phyloP scores from a whole-genome alignment of 495 filamentous ascomycete genomes.

The Amphirosellinia nigrospora region DNA sequence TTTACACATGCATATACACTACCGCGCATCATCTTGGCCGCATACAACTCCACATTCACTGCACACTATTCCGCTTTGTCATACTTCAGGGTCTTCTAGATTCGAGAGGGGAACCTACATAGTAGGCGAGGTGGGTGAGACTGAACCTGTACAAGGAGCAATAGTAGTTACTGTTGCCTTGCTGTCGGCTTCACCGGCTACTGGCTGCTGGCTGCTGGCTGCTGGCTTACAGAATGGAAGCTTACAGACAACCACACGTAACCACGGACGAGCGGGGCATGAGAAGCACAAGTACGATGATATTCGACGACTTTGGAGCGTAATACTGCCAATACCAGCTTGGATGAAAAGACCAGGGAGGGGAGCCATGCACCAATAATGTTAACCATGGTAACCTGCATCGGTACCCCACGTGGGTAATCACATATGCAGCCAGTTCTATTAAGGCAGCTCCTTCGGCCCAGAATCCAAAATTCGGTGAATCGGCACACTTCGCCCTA shows the following conservation, averaged over 20 bases:
- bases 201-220: too few species aligned
- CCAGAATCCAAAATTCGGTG: background rate
- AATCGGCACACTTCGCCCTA: slow-evolving; percentile 10
- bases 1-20: background rate
- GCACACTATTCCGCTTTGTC: background rate
- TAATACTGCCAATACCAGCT: background rate
- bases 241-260: background rate
- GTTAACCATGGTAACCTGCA: background rate
- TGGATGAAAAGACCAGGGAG: background rate
- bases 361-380: background rate
- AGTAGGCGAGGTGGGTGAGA: background rate
- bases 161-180: background rate
- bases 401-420: background rate
- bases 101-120: background rate
- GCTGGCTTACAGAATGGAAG: background rate
- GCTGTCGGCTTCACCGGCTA: background rate
- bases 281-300: background rate
- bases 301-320: background rate
- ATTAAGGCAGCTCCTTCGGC: slow-evolving; percentile 8
- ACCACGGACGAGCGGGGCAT: background rate
- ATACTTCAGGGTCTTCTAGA: background rate
- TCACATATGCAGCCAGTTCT: slow-evolving; percentile 3
- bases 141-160: background rate
- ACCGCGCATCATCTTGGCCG: background rate
- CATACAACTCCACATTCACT: background rate